Base-by-base conservation (phyloP, 2,329 filamentous ascomycete genomes). In the Alternaria burnsii region DNA sequence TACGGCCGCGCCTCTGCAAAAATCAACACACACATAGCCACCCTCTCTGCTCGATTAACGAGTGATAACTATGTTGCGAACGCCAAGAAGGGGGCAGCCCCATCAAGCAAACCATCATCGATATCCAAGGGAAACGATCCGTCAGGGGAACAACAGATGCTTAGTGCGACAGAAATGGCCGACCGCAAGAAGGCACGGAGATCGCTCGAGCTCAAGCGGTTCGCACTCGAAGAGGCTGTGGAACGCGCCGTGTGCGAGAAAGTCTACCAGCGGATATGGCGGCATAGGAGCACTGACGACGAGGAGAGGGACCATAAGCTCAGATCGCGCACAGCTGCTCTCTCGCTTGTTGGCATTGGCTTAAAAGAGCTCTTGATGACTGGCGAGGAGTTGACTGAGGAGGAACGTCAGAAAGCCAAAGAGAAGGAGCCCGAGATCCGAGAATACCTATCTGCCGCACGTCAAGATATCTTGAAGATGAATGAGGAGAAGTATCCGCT, bases 221-320 rank as follows among this genome's bases (percentile, higher is more conserved):
- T 86, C 3, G 85, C 91, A 10, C 80, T 98, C 30, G 94, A 99
- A 78, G 95, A 99, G 78, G 93, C 93, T 4, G 91, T 98, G 0
- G 95, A 99, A 76, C 87, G 92, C 65, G 88, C 91, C 64, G 86
- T 94, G 11, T 96, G 92, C 73, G 93, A 97, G 75, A 89, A 89
- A 54, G 89, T 84, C 5, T 98, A 98, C 74, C 86, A 89, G 59
- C 89, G 91, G 66, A 92, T 99, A 75, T 99, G 94, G 86, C 89
- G 93, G 47, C 95, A 99, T 77, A 88, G 91, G 61, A 95, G 86
- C 75, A 97, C 94, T 0, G 89, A 98, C 71, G 95, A 99, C 74
- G 94, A 97, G 78, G 94, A 95, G 12, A 88, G 94, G 72, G 95
- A 99, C 75, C 94, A 97, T 72, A 97, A 97, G 76, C 83, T 99